These are phyloP conservation scores for Acer campestre DNA, from an alignment of 345 rosid genomes.

Conservation along the genomic window DNA sequence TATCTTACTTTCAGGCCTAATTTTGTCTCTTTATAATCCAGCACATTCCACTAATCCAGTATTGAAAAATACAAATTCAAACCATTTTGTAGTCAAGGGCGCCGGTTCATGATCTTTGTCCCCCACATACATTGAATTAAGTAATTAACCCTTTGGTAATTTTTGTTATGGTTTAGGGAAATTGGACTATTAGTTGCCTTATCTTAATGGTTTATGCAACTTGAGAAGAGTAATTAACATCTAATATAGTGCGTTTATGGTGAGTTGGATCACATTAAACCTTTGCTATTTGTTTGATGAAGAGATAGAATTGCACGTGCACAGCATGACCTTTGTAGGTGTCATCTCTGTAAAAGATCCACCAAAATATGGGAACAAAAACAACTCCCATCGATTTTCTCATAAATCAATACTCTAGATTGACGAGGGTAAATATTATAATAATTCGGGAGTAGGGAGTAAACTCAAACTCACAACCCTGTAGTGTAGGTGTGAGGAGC, in stretches of 20 bases:
- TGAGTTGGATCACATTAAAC: conserved; percentile 26
- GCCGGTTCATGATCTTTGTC: neutral
- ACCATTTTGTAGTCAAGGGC: neutral
- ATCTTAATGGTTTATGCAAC: too few relatives aligned
- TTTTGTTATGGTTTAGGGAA: neutral
- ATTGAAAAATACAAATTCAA: neutral
- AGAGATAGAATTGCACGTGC: conserved; percentile 33
- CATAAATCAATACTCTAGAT: too few relatives aligned
- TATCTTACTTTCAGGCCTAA: neutral
- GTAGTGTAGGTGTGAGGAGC: too few relatives aligned
- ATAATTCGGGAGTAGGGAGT: too few relatives aligned
- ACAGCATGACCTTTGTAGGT: conserved; percentile 11
- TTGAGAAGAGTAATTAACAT: too few relatives aligned
- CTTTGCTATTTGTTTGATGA: conserved; percentile 8
- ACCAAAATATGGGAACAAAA: conserved; percentile 3
- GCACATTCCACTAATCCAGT: conserved; percentile 1
- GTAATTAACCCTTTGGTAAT: too few relatives aligned
- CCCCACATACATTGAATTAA: neutral
- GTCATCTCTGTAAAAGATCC: conserved; percentile 3
- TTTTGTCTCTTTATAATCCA: conserved; percentile 1
- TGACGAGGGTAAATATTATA: too few relatives aligned
- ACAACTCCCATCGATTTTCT: neutral
- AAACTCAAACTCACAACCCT: too few relatives aligned
- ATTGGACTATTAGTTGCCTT: too few relatives aligned
- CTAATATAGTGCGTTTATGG: too few relatives aligned